Evolutionary conservation across 2,329 filamentous ascomycete species (phyloP).

Genomic region (Thelonectria discophora): DNA sequence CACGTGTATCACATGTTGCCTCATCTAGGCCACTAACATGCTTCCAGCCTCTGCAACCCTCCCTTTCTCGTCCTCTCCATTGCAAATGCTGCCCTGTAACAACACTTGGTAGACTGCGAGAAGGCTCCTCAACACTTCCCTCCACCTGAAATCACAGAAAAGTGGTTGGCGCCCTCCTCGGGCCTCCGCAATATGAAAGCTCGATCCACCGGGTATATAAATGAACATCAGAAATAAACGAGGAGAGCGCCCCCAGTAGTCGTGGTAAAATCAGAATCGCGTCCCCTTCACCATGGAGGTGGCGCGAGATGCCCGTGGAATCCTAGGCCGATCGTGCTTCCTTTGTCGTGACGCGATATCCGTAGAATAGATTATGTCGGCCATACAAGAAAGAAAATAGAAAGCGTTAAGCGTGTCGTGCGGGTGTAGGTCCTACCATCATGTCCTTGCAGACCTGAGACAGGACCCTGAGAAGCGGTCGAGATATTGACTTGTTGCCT

Average conservation of each 20-base stretch:
- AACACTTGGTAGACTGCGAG: background rate
- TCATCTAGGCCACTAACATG: constrained; percentile 10
- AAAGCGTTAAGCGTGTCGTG: constrained; percentile 23
- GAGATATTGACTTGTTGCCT: constrained; percentile 15
- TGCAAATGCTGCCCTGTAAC: constrained; percentile 11
- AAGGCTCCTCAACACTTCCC: background rate
- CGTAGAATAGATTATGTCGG: constrained; percentile 30
- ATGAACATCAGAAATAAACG: constrained; percentile 39
- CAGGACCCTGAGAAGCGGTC: constrained; percentile 8
- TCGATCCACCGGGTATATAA: constrained; percentile 42
- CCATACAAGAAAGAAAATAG: constrained; percentile 25
- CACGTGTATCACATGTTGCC: constrained; percentile 25
- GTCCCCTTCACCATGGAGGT: constrained; percentile 9
- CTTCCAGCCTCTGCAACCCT: constrained; percentile 7
- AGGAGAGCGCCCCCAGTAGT: constrained; percentile 26
- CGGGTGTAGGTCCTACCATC: constrained; percentile 8
- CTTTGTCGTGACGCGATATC: constrained; percentile 25
- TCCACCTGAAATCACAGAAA: constrained; percentile 26
- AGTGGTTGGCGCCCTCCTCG: constrained; percentile 26
- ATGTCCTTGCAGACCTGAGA: constrained; percentile 8
- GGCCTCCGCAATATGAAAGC: constrained; percentile 31
- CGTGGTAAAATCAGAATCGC: constrained; percentile 27
- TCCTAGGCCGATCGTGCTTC: background rate
- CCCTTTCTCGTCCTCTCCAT: constrained; percentile 1
- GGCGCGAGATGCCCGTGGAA: background rate